Base-by-base conservation (phyloP, 495 filamentous ascomycete species). In the Penicillium lividum region DNA sequence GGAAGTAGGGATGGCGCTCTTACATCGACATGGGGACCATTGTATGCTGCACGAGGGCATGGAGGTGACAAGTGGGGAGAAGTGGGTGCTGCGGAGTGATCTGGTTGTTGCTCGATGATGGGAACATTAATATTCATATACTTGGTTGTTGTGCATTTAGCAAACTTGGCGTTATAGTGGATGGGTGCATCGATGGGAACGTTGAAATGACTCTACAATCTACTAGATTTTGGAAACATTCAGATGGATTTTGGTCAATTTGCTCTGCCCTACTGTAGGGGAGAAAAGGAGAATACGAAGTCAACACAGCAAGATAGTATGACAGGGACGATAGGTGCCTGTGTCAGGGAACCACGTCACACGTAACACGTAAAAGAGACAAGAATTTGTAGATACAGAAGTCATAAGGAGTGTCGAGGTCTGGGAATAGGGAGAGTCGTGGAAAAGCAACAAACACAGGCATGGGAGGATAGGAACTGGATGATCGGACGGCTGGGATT, bases 21-120 rank as follows among this genome's bases (percentile, higher is more conserved):
- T 98, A 43, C 93, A 98, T 76, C 89, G 87, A 34, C 93, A 98
- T 73, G 93, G 93, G 1, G 82, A 90, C 59, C 85, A 90, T 47
- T 97, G 93, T 72, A 84, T 97, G 80, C 72, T 97, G 51, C 93
- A 97, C 74, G 92, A 98, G 70, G 92, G 92, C 7, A 80, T 78
- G 58, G 83, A 94, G 63, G 93, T 97, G 0, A 82, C 69, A 0
- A 77, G 80, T 43, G 93, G 93, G 13, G 92, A 96, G 70, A 97
- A 97, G 69, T 97, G 93, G 93, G 87, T 98, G 52, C 80, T 97
- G 51, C 77, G 93, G 54, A 96, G 88, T 51, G 93, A 97, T 78
- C 72, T 97, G 54, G 92, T 92, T 63, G 86, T 96, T 18, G 82
- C 67, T 33, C 31, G 33, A 16, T 52, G 18, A 52, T 52, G 3